Evolutionary conservation across 768 basidiomycete species (phyloP), one percentile per base, ranked within the genome.

Genomic region (Chalciporus pseudorubinellus): DNA sequence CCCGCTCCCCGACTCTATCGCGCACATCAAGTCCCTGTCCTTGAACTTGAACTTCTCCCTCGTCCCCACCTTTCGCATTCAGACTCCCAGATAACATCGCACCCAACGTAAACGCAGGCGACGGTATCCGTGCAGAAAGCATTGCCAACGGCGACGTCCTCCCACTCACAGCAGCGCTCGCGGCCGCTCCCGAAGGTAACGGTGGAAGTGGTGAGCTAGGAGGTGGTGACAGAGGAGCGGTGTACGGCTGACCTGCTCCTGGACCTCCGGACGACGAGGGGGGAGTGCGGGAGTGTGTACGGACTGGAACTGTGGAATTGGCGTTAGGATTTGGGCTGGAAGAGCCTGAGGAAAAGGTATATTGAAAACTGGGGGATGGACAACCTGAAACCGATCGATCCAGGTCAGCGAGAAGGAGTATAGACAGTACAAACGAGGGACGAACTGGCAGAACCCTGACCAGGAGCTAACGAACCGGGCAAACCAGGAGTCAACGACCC

Each of bases 371-470:
- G 22, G 52, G 60, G 1, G 57, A 62, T 13, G 59, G 44, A 11
- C 60, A 60, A 55, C 55, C 55, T 56, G 46, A 62, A 46, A 10
- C 29, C 13, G 28, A 3, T 6, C 26, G n/a, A 31, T 54, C n/a
- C n/a, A n/a, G 18, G 56, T 39, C 48, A 21, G 51, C 47, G 38
- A 55, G 7, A 16, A 49, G 31, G 34, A n/a, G n/a, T 36, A 36
- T 10, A 36, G n/a, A 58, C 45, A 51, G 41, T 5, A 55, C 19
- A 6, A 49, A 44, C 19, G 31, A 52, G 16, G 9, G 36, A 66
- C 64, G 13, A 12, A 64, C 63, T 55, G 62, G 58, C 26, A 13
- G 64, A 64, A 8, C 56, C 62, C 1, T 38, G 51, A 19, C 64
- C 62, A 13, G 59, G 55, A 3, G 59, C n/a, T 33, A 66, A 21